These are phyloP conservation scores for Cladophialophora chaetospira DNA, from an alignment of 2,329 filamentous ascomycete genomes.

Conservation along the genomic window DNA sequence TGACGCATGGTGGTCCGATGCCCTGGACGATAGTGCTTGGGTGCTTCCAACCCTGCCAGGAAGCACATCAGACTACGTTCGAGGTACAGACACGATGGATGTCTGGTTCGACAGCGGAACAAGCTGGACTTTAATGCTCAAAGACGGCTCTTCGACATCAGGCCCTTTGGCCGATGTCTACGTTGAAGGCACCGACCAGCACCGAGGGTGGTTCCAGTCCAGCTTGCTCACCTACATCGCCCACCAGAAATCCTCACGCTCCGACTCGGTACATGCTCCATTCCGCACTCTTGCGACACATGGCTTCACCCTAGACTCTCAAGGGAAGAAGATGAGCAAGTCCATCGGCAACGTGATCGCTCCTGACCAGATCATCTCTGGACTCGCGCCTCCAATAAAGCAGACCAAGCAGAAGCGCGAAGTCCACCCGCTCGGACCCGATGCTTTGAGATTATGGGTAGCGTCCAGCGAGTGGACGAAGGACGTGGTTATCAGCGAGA, in stretches of 20 bases:
- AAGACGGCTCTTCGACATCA: constrained; percentile 35
- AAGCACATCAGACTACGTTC: constrained; percentile 49
- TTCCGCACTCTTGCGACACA: constrained; percentile 93
- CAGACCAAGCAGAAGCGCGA: constrained; percentile 57
- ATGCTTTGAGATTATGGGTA: constrained; percentile 86
- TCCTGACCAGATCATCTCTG: constrained; percentile 81
- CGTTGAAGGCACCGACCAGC: constrained; percentile 91
- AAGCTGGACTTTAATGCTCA: constrained; percentile 71
- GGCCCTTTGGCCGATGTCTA: constrained; percentile 72
- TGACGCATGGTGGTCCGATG: constrained; percentile 94
- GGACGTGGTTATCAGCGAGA: constrained; percentile 79
- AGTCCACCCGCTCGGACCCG: constrained; percentile 66
- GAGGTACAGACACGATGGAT: constrained; percentile 95
- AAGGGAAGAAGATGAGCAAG: constrained; percentile 99
- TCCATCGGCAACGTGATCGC: constrained; percentile 86
- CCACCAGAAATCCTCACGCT: constrained; percentile 43
- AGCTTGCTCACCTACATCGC: constrained; percentile 86
- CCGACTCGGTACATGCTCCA: constrained; percentile 56
- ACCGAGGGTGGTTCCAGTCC: constrained; percentile 98
- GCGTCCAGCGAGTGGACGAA: constrained; percentile 88
- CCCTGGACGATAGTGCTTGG: constrained; percentile 74
- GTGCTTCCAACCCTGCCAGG: constrained; percentile 63
- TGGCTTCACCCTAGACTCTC: constrained; percentile 85
- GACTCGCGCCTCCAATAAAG: constrained; percentile 60
- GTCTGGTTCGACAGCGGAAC: constrained; percentile 99